Conservation (phyloP, 75 land plant species). For the Selaginella moellendorffii region DNA sequence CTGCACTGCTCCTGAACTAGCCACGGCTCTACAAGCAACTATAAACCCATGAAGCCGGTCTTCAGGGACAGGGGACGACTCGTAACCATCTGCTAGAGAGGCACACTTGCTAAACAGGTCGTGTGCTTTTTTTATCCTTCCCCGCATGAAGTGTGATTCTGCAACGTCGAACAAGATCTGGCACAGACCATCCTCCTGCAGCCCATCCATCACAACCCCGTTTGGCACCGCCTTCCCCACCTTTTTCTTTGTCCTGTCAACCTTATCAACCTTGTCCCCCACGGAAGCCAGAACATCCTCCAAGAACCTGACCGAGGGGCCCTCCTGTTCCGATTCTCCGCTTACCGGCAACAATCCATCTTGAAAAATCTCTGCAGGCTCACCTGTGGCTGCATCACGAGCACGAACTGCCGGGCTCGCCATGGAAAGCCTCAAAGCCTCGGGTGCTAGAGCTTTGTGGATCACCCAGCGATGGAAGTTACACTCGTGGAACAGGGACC, state of each 20-base stretch:
- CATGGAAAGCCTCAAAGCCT: slow-evolving; percentile 8
- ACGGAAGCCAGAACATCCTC: slow-evolving; percentile 10
- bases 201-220: background rate
- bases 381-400: slow-evolving; percentile 5
- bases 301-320: slow-evolving; percentile 14
- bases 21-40: slow-evolving; percentile 19
- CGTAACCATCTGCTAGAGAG: background rate
- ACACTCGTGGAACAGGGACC: slow-evolving; percentile 15
- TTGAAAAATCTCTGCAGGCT: background rate
- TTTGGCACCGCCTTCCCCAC: background rate
- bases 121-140: slow-evolving; percentile 18
- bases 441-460: slow-evolving; percentile 11
- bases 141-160: slow-evolving; percentile 23
- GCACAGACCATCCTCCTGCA: slow-evolving; percentile 11
- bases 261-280: slow-evolving; percentile 10
- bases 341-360: background rate
- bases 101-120: slow-evolving; percentile 18
- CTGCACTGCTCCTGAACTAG: slow-evolving; percentile 5
- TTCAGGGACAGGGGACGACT: slow-evolving; percentile 8
- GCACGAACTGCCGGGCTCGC: background rate
- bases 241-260: slow-evolving; percentile 4
- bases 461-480: slow-evolving; percentile 25
- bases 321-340: slow-evolving; percentile 10
- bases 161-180: slow-evolving; percentile 24
- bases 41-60: slow-evolving; percentile 21